Evolutionary conservation across 176 grass and related monocot species (phyloP).

Genomic region (Aegilops bicornis): DNA sequence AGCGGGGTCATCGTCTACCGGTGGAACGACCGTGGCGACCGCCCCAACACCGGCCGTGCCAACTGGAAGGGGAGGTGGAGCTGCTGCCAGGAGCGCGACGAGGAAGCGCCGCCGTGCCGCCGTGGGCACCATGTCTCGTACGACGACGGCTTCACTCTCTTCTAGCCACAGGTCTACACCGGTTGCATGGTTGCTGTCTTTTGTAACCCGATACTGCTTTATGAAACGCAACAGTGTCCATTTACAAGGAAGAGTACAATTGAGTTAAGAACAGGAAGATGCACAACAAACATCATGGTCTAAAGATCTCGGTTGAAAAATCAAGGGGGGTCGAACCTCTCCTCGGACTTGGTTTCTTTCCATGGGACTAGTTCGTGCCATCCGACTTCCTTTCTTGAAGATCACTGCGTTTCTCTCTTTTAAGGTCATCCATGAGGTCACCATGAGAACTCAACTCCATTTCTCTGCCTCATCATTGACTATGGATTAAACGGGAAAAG

Average conservation of each 20-base stretch:
- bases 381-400: no score
- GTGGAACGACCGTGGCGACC: constrained; percentile 59
- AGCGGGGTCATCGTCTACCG: constrained; percentile 76
- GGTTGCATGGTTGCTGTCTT: neutral
- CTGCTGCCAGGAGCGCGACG: constrained; percentile 66
- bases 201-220: neutral
- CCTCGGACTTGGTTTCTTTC: no score
- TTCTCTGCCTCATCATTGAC: no score
- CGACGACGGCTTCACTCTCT: constrained; percentile 73
- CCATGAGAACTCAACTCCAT: no score
- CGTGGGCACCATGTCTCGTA: constrained; percentile 66
- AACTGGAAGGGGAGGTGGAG: constrained; percentile 87
- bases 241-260: neutral
- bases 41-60: constrained; percentile 48
- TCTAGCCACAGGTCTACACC: constrained; percentile 14
- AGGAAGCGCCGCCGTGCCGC: constrained; percentile 59
- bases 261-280: no score
- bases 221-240: neutral
- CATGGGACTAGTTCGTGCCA: no score
- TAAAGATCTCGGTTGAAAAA: no score
- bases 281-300: no score
- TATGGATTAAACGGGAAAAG: no score
- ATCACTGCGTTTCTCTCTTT: no score
- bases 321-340: no score
- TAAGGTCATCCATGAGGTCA: no score